A percentile compares a stretch with the other conserved stretches of the same genome.
phyloP scores from a whole-genome alignment of 352 stramenopile genomes.

The Globisporangium paddicum region DNA sequence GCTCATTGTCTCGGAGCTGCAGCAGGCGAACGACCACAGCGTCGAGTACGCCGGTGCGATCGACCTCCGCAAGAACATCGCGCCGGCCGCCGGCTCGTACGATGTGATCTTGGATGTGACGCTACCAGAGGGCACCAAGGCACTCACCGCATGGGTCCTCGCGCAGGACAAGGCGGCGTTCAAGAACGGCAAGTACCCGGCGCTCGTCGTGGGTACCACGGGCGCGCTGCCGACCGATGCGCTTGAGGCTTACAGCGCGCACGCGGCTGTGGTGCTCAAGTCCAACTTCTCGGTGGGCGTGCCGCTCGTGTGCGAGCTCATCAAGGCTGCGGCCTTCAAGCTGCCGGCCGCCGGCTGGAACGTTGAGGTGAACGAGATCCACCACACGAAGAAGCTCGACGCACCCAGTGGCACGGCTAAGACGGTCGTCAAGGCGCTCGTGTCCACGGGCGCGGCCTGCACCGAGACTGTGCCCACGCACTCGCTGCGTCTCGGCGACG shows the following conservation, averaged over 20 bases:
- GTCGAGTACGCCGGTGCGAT: constrained; percentile 52
- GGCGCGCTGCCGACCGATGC: constrained; percentile 47
- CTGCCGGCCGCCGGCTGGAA: constrained; percentile 72
- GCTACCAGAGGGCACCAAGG: constrained; percentile 62
- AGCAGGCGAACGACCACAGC: constrained; percentile 38
- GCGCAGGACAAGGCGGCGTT: constrained; percentile 45
- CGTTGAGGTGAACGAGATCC: constrained; percentile 75
- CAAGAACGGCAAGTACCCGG: constrained; percentile 64
- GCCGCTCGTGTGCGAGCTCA: constrained; percentile 68
- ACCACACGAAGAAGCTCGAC: constrained; percentile 87
- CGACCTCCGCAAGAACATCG: constrained; percentile 43
- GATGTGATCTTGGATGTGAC: constrained; percentile 82
- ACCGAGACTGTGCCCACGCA: constrained; percentile 46
- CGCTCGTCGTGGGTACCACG: constrained; percentile 77
- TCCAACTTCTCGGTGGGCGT: constrained; percentile 86
- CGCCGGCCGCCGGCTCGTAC: constrained; percentile 34
- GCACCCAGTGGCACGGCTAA: constrained; percentile 77
- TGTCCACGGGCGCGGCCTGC: constrained; percentile 49
- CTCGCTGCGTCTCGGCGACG: constrained; percentile 73
- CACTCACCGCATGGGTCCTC: constrained; percentile 50
- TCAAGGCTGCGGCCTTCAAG: constrained; percentile 70
- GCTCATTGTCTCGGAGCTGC: constrained; percentile 66
- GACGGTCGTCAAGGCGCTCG: constrained; percentile 67
- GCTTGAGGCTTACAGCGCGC: constrained; percentile 57
- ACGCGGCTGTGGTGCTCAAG: constrained; percentile 61